Percentiles rank a stretch among this genome's conserved stretches.
phyloP scores from a whole-genome alignment of 2,329 filamentous ascomycete genomes.

The Neophaeococcomyces aloes region DNA sequence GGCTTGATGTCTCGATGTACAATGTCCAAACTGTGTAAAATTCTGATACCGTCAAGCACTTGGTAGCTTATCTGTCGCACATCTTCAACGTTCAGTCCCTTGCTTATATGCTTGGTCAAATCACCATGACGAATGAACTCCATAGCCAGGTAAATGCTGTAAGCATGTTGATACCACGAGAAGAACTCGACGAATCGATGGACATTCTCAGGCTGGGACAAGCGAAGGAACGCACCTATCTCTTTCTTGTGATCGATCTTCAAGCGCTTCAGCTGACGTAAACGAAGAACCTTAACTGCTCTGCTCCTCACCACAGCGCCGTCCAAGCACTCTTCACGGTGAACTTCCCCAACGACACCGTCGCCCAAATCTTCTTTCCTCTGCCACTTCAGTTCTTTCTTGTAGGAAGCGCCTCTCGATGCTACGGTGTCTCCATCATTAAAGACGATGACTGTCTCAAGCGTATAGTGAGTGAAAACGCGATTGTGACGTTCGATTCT shows the following conservation, averaged over 20 bases:
- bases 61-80: slow-evolving; percentile 18
- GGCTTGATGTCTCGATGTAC: slow-evolving; percentile 32
- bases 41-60: slow-evolving; percentile 26
- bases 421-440: no score
- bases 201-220: slow-evolving; percentile 12
- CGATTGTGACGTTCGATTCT: no score
- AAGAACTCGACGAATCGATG: slow-evolving; percentile 25
- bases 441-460: no score
- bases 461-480: no score
- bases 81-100: slow-evolving; percentile 9
- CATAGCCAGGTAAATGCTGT: slow-evolving; percentile 29
- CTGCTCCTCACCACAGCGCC: background rate
- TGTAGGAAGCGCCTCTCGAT: no score
- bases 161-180: slow-evolving; percentile 29
- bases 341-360: slow-evolving; percentile 5
- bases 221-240: slow-evolving; percentile 6
- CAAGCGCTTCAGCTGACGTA: background rate
- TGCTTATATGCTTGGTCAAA: slow-evolving; percentile 24
- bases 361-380: background rate
- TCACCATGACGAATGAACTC: slow-evolving; percentile 30
- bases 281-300: slow-evolving; percentile 9
- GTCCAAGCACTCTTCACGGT: background rate
- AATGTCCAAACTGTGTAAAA: slow-evolving; percentile 29
- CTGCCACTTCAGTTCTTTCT: background rate
- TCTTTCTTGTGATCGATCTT: slow-evolving; percentile 10